Percentiles rank a stretch among this genome's conserved stretches.
Evolutionary conservation across 768 basidiomycete species (phyloP).

Genomic region (Leccinum olivaceopallidum): DNA sequence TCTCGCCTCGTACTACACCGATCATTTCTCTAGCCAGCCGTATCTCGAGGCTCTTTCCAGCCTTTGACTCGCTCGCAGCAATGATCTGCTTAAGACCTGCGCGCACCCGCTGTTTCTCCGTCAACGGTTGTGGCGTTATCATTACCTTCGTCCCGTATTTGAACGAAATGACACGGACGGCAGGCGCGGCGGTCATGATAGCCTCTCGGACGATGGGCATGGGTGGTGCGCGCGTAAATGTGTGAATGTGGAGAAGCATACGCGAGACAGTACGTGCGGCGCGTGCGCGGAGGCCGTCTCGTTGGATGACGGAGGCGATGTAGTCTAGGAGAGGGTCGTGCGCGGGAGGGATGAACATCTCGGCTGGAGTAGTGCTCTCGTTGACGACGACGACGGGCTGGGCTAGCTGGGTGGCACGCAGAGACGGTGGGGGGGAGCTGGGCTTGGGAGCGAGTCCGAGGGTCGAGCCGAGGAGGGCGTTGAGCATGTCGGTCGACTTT

Average conservation of each 20-base stretch:
- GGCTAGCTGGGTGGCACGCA: neutral
- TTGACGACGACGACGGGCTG: neutral
- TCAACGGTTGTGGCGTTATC: constrained; percentile 67
- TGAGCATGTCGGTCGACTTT: constrained; percentile 26
- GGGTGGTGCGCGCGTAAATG: constrained; percentile 74
- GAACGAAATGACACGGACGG: constrained; percentile 59
- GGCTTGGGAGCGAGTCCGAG: constrained; percentile 16
- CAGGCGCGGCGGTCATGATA: constrained; percentile 66
- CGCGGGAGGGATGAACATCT: constrained; percentile 65
- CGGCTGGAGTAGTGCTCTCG: neutral
- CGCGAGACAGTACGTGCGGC: constrained; percentile 56
- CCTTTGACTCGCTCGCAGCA: constrained; percentile 54
- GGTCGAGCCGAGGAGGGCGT: constrained; percentile 26
- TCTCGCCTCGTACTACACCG: constrained; percentile 62
- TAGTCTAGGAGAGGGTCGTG: constrained; percentile 74
- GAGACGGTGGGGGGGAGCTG: neutral
- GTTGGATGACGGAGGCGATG: constrained; percentile 61
- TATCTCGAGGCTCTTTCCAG: constrained; percentile 61
- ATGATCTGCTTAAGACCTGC: constrained; percentile 74
- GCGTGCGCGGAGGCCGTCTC: constrained; percentile 62
- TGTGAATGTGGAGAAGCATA: constrained; percentile 72
- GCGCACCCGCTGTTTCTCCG: constrained; percentile 76
- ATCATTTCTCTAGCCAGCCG: constrained; percentile 81
- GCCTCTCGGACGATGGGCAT: constrained; percentile 79
- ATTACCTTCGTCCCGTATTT: constrained; percentile 66